Evolutionary conservation across 495 filamentous ascomycete species (phyloP), one percentile per base, ranked within the genome.

Genomic region (Penicillium tannophilum): DNA sequence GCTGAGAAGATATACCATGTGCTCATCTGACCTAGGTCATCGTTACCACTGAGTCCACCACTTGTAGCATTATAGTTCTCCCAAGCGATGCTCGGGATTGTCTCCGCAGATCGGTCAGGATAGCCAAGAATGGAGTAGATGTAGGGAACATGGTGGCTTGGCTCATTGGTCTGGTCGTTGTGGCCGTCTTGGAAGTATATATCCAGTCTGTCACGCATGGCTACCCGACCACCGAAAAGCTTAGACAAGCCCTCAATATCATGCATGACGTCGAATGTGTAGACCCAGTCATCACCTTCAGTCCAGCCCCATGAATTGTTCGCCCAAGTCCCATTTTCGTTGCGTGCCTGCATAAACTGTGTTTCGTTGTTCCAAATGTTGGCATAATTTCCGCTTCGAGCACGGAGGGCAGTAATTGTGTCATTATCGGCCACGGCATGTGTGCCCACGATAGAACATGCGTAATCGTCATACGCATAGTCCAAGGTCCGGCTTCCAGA

Each of bases 181-280:
- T 70, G 65, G 0, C 65, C 67, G n/a, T 60, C 65, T 36, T 66
- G 41, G 43, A 70, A 70, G 52, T 70, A 63, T 1, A 45, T 53
- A 58, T 70, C 60, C 19, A 70, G 45, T 30, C 59, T 65, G 19
- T 65, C 55, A 12, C 55, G 60, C 57, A 70, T 59, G 14, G 58
- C 43, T 33, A 61, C 35, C 28, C 55, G 57, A 12, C 60, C 39
- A 33, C 67, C 67, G 30, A 70, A 70, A 11, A 70, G 58, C 1
- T 24, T 12, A 24, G 65, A 55, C 12, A 70, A 35, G 0, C 65
- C 65, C 26, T 63, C 45, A 12, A 68, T 55, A 47, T 70, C 65
- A 30, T 70, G 67, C 62, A 70, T 60, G 10, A 70, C 67, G 17
- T 70, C 67, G 23, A 70, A 70, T 1, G 67, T 70, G 42, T 70